Evolutionary conservation across 495 filamentous ascomycete species (phyloP), one percentile per base, ranked within the genome.

Genomic region (Neurospora africana): DNA sequence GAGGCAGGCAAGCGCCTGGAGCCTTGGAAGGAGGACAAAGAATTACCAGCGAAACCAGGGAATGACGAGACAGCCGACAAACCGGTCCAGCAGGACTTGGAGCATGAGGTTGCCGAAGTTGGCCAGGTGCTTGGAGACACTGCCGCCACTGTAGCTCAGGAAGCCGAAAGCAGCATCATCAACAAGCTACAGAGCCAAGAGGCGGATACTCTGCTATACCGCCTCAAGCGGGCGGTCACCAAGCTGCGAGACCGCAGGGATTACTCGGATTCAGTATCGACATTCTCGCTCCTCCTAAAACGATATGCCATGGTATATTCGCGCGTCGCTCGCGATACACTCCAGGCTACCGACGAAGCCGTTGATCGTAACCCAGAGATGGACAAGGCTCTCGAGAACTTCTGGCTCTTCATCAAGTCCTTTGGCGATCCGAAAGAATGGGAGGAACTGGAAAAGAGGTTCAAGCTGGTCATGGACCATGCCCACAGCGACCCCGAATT

Each of bases 251-350:
- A 92, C 75, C 88, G 92, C 19, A 86, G 86, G 33, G 92, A 97
- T 76, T 97, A 97, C 78, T 88, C 89, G 0, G 90, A 97, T 70
- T 96, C 93, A 0, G 92, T 97, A 5, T 90, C 91, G 2, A 94
- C 91, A 0, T 76, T 98, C 47, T 86, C 88, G 5, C 81, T 91
- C 4, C 84, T 98, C 61, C 84, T 97, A 61, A 89, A 93, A 76
- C 88, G 90, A 40, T 97, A 97, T 76, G 91, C 89, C 36, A 84
- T 88, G 73, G 81, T 89, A 15, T 97, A 97, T 78, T 90, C 92
- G 5, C 88, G 87, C 71, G 91, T 89, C 4, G 87, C 88, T 4
- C 87, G 90, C 61, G 83, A 91, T 33, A 86, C 91, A 0, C 81
- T 89, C 10, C 83, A 85, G 23, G 82, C 88, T 3, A 86, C 89